Percentiles rank a stretch among this genome's conserved stretches.
Evolutionary conservation across 371 early-diverging fungal genomes (phyloP).

Genomic region (Saksenaea vasiformis): DNA sequence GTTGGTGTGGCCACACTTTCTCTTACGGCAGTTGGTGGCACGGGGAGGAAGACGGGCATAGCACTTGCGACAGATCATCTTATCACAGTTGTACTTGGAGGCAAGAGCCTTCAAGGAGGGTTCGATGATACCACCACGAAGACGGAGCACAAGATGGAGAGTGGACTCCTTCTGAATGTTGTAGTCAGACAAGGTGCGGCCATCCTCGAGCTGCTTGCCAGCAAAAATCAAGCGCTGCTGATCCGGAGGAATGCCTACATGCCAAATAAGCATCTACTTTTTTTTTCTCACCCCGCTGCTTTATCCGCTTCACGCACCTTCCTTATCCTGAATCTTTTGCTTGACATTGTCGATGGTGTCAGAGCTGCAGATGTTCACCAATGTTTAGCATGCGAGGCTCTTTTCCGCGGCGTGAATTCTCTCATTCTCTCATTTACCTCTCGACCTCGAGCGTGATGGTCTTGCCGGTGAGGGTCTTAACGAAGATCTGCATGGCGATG

Average conservation of each 20-base stretch:
- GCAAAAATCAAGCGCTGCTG: constrained; percentile 99
- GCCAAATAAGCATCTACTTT: background rate
- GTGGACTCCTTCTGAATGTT: constrained; percentile 93
- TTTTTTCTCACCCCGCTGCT: background rate
- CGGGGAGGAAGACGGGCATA: constrained; percentile 97
- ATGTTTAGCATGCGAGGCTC: background rate
- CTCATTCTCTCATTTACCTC: constrained; percentile 7
- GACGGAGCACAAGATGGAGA: constrained; percentile 94
- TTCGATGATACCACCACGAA: constrained; percentile 92
- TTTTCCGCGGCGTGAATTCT: background rate
- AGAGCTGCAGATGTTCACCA: constrained; percentile 14
- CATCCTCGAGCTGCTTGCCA: constrained; percentile 98
- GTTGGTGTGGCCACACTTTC: constrained; percentile 97
- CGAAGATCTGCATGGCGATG: constrained; percentile 51
- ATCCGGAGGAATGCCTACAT: constrained; percentile 91
- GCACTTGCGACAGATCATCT: constrained; percentile 98
- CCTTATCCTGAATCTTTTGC: constrained; percentile 34
- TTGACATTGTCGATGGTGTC: constrained; percentile 88
- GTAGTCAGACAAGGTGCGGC: constrained; percentile 80
- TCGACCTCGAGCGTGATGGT: constrained; percentile 96
- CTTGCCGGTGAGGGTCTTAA: constrained; percentile 98
- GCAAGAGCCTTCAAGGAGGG: constrained; percentile 93
- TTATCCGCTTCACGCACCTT: constrained; percentile 10
- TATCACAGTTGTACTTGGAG: constrained; percentile 97
- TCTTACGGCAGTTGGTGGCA: constrained; percentile 99